These are phyloP conservation scores for Botrytis tulipae DNA, from an alignment of 2,329 filamentous ascomycete species.

Conservation along the genomic window DNA sequence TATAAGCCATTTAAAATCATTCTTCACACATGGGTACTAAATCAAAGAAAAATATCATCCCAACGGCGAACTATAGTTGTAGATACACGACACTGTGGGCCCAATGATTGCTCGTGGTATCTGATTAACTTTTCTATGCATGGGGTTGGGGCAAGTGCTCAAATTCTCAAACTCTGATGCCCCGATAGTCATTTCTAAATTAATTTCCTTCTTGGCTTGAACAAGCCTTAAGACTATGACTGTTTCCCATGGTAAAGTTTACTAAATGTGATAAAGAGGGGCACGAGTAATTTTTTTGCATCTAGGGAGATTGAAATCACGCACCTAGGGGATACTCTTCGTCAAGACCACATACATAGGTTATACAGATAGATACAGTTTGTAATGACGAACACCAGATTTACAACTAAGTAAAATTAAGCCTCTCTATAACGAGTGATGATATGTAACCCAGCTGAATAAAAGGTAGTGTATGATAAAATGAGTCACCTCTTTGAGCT, in stretches of 20 bases:
- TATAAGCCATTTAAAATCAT: background rate
- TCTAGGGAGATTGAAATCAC: background rate
- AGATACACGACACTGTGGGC: fast-evolving
- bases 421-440: background rate
- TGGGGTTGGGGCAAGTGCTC: background rate
- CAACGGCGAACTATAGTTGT: background rate
- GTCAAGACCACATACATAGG: background rate
- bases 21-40: background rate
- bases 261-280: fast-evolving
- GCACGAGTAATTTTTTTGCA: background rate
- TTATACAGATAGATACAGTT: background rate
- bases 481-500: background rate
- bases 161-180: background rate
- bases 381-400: background rate
- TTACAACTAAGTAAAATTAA: fast-evolving
- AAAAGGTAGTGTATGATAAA: fast-evolving
- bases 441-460: fast-evolving
- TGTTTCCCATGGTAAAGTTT: background rate
- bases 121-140: background rate
- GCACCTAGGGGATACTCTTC: background rate
- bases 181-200: background rate
- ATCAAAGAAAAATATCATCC: background rate
- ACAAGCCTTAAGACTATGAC: background rate
- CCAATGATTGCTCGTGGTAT: fast-evolving
- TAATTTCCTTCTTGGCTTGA: background rate